These are phyloP conservation scores for Sporothrix humicola DNA, from an alignment of 2,329 filamentous ascomycete genomes.

Conservation along the genomic window DNA sequence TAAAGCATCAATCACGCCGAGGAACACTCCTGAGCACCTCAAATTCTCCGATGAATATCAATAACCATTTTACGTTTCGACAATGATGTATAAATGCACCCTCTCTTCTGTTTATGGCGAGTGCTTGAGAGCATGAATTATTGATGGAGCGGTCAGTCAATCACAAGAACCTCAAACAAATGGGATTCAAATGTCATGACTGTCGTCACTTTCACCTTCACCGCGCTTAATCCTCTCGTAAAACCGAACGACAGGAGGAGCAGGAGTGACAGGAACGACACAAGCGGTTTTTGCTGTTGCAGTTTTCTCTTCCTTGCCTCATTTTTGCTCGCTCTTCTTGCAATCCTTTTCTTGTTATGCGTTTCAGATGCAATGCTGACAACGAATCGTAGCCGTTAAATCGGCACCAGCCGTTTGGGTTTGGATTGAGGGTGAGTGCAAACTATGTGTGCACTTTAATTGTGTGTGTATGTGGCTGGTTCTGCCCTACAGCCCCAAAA, in stretches of 20 bases:
- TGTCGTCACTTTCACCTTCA: neutral
- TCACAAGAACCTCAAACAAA: neutral
- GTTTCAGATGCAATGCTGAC: neutral
- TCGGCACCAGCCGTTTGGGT: constrained; percentile 6
- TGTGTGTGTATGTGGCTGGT: neutral
- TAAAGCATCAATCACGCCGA: neutral
- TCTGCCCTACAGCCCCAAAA: neutral
- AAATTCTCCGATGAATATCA: neutral
- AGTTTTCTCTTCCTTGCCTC: too few relatives aligned
- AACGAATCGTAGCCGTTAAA: neutral
- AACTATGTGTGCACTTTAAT: neutral
- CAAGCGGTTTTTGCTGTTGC: neutral
- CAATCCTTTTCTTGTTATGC: neutral
- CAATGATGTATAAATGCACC: neutral
- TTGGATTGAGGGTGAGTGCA: neutral
- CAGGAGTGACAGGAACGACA: neutral
- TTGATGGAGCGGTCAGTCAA: neutral
- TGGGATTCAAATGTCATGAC: too few relatives aligned
- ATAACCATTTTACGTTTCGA: neutral
- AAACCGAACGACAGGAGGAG: neutral
- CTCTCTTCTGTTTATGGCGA: neutral
- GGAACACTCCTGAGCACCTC: neutral
- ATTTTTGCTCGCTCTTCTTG: too few relatives aligned
- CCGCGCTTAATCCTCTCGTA: neutral
- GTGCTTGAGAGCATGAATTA: neutral